Conservation (phyloP, 768 basidiomycete genomes). For the Kwoniella bestiolae region DNA sequence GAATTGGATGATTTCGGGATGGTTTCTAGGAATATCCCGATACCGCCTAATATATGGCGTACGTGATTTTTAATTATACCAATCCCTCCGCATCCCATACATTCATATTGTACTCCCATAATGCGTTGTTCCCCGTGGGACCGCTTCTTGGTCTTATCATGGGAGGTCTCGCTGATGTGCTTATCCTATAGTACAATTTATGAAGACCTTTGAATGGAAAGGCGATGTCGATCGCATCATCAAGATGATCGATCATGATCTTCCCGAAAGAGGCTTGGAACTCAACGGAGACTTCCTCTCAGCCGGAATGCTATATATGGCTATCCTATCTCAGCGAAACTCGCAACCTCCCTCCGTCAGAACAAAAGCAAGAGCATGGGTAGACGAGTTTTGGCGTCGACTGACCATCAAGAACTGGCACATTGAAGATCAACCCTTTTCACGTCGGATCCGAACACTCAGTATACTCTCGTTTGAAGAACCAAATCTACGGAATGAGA, state of each 20-base stretch:
- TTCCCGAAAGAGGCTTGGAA: slow-evolving; percentile 16
- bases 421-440: slow-evolving; percentile 10
- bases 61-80: background rate
- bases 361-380: slow-evolving; percentile 11
- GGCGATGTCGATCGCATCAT: slow-evolving; percentile 18
- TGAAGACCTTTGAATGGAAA: slow-evolving; percentile 19
- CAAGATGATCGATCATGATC: slow-evolving; percentile 21
- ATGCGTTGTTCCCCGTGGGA: too few species aligned
- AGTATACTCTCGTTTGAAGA: slow-evolving; percentile 8
- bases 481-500: slow-evolving; percentile 9
- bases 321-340: background rate
- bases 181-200: slow-evolving; percentile 15
- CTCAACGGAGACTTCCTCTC: slow-evolving; percentile 18
- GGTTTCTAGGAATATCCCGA: slow-evolving; percentile 15
- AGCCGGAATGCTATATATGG: slow-evolving; percentile 7
- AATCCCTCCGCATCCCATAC: background rate
- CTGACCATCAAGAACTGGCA: slow-evolving; percentile 8
- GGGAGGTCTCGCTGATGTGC: slow-evolving; percentile 9
- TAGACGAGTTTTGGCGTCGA: slow-evolving; percentile 23
- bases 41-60: slow-evolving; percentile 24
- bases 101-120: too few species aligned
- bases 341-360: background rate
- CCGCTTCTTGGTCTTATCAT: too few species aligned
- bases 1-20: slow-evolving; percentile 14
- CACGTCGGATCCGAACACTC: slow-evolving; percentile 10